Evolutionary conservation across 176 grass and related monocot genomes (phyloP), one percentile per base, ranked within the genome.

Genomic region (Aegilops bicornis): DNA sequence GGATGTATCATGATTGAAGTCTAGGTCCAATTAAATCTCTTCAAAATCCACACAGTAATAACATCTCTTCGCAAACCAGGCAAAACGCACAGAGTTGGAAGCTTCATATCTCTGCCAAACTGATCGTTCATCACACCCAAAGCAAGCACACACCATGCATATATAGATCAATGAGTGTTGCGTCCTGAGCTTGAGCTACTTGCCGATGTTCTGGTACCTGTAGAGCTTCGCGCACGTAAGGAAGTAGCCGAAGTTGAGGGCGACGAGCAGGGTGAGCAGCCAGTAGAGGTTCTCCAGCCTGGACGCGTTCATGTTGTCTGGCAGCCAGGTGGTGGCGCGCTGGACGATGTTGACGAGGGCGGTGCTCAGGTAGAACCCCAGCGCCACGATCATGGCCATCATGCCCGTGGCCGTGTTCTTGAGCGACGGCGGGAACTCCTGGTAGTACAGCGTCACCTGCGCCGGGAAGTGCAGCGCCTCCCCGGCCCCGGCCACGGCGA

Each of bases 361-460:
- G 6, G 92, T 95, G 87, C 95, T 97, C 2, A 97, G 82, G 82
- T 97, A 95, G 86, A 95, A 97, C 3, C 92, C 92, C 2, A 93
- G 69, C 2, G 87, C 90, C 0, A 97, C 69, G 79, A 90, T 66
- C 54, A 95, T 45, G 10, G 91, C 89, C 6, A 88, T 33, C 87
- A 95, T 93, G 40, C 91, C 92, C 23, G 95, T 88, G 1, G 91
- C 77, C 1, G 92, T 97, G 91, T 84, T 97, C 89, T 89, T 89
- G 20, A 95, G 87, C 64, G 92, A 33, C 76, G 31, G 64, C 0
- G 95, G 95, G 69, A 98, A 98, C 83, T 93, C 95, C 63, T 92
- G 82, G 86, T 92, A 98, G 77, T 93, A 98, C 0, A 98, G 71
- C 12, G 73, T 92, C 27, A 98, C 91, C 71, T 93, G 87, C 4